Base-by-base conservation (phyloP, 805 yeast genomes). In the Saccharomycopsis sp. region DNA sequence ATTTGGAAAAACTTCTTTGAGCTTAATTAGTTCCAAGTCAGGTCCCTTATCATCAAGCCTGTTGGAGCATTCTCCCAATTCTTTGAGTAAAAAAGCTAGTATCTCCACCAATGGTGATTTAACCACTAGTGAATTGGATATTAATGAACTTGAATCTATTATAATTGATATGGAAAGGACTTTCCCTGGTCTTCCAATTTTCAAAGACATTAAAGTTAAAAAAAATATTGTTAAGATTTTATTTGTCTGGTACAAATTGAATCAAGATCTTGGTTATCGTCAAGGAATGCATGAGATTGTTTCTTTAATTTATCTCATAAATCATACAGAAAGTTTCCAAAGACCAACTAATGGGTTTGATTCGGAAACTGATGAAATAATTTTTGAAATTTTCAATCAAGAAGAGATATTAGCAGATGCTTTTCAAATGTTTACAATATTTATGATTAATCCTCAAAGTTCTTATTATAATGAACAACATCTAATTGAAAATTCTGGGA, bases 221-320 rank as follows among this genome's bases (percentile, higher is more conserved):
- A 46, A 46, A 30, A 31, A 31, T 20, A 28, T 46, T n/a, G 41
- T 46, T 1, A 23, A 21, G 19, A 21, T 46, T n/a, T 30, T 46
- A 12, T 46, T 33, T 35, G 30, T 44, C 12, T 46, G 49, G 49
- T 46, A 44, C 34, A 46, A 46, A 36, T 32, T 41, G 31, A 46
- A 38, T 13, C 43, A 45, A 29, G 42, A 44, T 31, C 31, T 46
- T 32, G 48, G 49, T 1, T 66, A 66, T 38, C 67, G 70, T 47
- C 77, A 71, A 50, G 77, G 77, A 0, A 59, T 65, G 42, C 77
- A 71, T 52, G 77, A 71, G 50, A 63, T 71, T 15, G 52, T 69
- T 45, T 74, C 75, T 4, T 46, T 71, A 40, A 55, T 71, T 3
- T 70, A 65, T 50, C 52, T 65, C 27, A 60, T 65, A 42, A 47